Conservation (phyloP, 495 filamentous ascomycete species). For the Aspergillus sparsus region DNA sequence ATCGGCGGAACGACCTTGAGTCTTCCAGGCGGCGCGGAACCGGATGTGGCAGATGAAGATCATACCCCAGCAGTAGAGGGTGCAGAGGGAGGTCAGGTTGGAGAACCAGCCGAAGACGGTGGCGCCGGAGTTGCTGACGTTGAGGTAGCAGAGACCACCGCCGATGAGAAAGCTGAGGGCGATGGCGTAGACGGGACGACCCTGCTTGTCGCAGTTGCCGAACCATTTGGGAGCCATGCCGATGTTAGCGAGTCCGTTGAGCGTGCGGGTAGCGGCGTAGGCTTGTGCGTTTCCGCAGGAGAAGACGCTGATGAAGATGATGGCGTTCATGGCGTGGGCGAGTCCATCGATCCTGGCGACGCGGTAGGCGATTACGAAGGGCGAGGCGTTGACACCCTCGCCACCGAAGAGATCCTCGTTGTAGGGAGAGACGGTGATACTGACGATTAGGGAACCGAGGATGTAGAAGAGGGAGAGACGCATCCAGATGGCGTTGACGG, state of each 20-base stretch:
- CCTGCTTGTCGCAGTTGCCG: conserved; percentile 50
- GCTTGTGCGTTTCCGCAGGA: conserved; percentile 64
- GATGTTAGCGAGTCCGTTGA: conserved; percentile 17
- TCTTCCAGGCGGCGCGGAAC: conserved; percentile 65
- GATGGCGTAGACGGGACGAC: conserved; percentile 50
- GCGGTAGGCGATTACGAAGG: conserved; percentile 61
- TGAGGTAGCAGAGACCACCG: conserved; percentile 51
- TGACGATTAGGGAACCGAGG: conserved; percentile 56
- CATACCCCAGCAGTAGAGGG: conserved; percentile 59
- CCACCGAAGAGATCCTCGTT: conserved; percentile 56
- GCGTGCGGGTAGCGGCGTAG: conserved; percentile 42
- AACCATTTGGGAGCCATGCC: conserved; percentile 32
- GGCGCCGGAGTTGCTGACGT: conserved; percentile 44
- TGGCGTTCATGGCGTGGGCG: conserved; percentile 75
- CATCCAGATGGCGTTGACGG: conserved; percentile 81
- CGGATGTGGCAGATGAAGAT: conserved; percentile 58
- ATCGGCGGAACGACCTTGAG: conserved; percentile 59
- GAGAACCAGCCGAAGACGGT: conserved; percentile 63
- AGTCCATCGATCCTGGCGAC: conserved; percentile 66
- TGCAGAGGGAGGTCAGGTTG: conserved; percentile 53
- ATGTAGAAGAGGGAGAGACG: conserved; percentile 83
- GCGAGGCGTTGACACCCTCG: conserved; percentile 46
- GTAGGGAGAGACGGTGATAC: conserved; percentile 50
- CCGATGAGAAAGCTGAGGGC: conserved; percentile 46
- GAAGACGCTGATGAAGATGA: conserved; percentile 65